Conservation (phyloP, 129 eudicot species). For the Helichrysum umbraculigerum region DNA sequence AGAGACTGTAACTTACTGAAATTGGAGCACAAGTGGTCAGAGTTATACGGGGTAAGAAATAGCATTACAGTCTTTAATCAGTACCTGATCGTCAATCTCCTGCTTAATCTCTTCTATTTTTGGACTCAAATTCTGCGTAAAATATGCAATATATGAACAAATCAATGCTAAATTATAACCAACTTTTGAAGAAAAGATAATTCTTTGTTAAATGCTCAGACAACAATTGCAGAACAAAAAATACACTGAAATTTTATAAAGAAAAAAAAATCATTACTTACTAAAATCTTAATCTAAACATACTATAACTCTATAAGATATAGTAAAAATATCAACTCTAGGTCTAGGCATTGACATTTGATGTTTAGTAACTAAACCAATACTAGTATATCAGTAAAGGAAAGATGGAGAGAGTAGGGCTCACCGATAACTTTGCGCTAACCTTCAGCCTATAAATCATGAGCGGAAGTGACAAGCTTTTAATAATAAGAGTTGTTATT, state of each 20-base stretch:
- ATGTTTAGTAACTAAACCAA: background rate
- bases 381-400: background rate
- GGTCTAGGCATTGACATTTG: too few species aligned
- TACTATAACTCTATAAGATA: background rate
- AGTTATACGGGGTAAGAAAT: too few species aligned
- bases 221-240: background rate
- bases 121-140: slow-evolving; percentile 83
- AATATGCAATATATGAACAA: slow-evolving; percentile 12
- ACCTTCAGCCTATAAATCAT: slow-evolving; percentile 74
- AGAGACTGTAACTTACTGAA: too few species aligned
- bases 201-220: background rate
- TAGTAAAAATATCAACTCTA: background rate
- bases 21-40: too few species aligned
- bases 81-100: slow-evolving; percentile 82
- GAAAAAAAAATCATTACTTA: background rate
- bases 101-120: slow-evolving; percentile 65
- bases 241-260: background rate
- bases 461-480: slow-evolving; percentile 56
- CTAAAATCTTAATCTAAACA: background rate
- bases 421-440: slow-evolving; percentile 71
- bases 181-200: background rate
- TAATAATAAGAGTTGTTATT: slow-evolving; percentile 65
- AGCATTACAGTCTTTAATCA: background rate
- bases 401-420: slow-evolving; percentile 24
- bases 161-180: background rate